Conservation (phyloP, 31 red algal genomes). For the Asparagopsis taxiformis region DNA sequence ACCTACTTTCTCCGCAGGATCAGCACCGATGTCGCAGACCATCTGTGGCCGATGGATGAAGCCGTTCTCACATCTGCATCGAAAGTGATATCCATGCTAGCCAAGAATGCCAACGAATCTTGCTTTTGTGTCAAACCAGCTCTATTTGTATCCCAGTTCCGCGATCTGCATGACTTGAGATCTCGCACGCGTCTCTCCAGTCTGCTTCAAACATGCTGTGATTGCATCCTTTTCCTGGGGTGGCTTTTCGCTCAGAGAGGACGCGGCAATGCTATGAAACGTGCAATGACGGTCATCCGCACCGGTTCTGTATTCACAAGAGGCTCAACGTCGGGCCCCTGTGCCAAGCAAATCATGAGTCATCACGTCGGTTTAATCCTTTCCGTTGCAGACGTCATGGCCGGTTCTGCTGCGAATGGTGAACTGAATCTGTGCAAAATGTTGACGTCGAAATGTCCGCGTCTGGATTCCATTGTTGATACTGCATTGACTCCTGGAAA, state of each 20-base stretch:
- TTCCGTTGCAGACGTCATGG: constrained; percentile 5
- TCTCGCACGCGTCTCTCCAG: background rate
- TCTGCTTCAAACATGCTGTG: constrained; percentile 15
- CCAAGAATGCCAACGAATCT: background rate
- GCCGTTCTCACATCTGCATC: background rate
- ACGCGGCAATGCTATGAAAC: constrained; percentile 17
- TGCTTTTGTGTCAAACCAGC: constrained; percentile 18
- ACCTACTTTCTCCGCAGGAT: background rate
- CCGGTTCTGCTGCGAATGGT: constrained; percentile 1
- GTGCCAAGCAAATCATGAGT: background rate
- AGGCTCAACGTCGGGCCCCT: background rate
- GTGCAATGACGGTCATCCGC: constrained; percentile 12
- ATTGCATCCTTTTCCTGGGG: constrained; percentile 12
- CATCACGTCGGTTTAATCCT: constrained; percentile 10
- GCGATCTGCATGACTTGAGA: background rate
- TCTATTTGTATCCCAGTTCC: constrained; percentile 5
- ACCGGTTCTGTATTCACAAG: constrained; percentile 10
- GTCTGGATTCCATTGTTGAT: constrained; percentile 7
- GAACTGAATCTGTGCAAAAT: constrained; percentile 10
- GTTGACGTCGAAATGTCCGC: constrained; percentile 10
- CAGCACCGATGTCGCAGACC: background rate
- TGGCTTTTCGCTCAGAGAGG: background rate
- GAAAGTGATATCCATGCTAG: background rate
- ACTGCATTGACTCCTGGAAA: background rate
- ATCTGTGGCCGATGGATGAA: constrained; percentile 3